Percentiles rank a stretch among this genome's conserved stretches.
Evolutionary conservation across 2,329 filamentous ascomycete species (phyloP).

Genomic region (Diaporthe citrichinensis): DNA sequence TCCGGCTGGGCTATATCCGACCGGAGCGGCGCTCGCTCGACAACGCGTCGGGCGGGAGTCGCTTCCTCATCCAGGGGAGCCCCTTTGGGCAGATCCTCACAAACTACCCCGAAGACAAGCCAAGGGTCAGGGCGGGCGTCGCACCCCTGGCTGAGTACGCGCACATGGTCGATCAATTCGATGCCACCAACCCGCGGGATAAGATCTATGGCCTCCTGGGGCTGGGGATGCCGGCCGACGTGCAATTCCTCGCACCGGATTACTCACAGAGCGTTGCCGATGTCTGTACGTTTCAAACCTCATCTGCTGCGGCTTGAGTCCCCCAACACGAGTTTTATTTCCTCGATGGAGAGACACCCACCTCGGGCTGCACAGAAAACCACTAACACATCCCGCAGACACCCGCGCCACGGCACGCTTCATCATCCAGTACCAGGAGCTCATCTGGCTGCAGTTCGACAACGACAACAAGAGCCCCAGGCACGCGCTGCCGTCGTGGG

Average conservation of each 20-base stretch:
- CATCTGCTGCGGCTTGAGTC: background rate
- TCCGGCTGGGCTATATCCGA: constrained; percentile 8
- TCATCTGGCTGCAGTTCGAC: constrained; percentile 27
- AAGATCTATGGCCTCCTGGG: constrained; percentile 20
- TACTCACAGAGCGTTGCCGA: constrained; percentile 28
- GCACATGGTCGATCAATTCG: background rate
- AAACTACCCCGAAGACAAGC: background rate
- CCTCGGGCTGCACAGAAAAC: background rate
- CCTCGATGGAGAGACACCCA: background rate
- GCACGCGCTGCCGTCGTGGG: constrained; percentile 18
- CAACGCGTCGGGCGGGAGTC: background rate
- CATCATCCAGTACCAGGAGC: constrained; percentile 27
- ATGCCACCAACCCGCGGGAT: constrained; percentile 4
- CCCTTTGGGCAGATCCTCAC: constrained; percentile 1
- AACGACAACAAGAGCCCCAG: constrained; percentile 19
- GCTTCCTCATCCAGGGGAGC: background rate
- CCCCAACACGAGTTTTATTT: too few relatives aligned
- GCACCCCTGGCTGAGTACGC: background rate
- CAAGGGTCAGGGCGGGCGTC: background rate
- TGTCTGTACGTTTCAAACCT: background rate
- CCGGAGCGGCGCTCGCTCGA: constrained; percentile 6
- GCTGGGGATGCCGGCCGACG: background rate
- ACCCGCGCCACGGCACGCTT: constrained; percentile 21
- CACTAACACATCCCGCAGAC: background rate
- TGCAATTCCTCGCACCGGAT: constrained; percentile 12